These are phyloP conservation scores for Dissophora globulifera DNA, from an alignment of 192 early-diverging fungal species.

Conservation along the genomic window DNA sequence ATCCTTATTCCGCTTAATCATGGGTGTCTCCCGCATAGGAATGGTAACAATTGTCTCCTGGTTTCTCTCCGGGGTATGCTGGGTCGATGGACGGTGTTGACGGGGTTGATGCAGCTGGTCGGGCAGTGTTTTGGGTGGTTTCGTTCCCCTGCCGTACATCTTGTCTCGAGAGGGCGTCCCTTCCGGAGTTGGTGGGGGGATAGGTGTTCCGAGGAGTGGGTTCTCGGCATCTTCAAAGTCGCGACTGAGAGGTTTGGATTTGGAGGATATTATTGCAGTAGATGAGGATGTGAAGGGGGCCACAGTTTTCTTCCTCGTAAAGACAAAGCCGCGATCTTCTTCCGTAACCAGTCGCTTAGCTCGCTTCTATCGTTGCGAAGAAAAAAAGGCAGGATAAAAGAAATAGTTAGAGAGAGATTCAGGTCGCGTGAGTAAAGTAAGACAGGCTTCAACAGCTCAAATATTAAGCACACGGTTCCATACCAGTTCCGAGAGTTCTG, in stretches of 20 bases:
- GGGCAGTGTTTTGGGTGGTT: background rate
- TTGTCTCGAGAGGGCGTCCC: conserved; percentile 27
- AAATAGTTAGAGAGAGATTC: background rate
- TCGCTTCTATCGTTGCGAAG: conserved; percentile 19
- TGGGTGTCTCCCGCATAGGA: conserved; percentile 50
- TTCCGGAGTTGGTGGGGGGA: conserved; percentile 24
- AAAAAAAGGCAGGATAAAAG: conserved; percentile 1
- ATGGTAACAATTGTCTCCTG: conserved; percentile 26
- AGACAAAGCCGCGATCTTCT: conserved; percentile 49
- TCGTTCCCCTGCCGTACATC: conserved; percentile 1
- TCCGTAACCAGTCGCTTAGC: conserved; percentile 38
- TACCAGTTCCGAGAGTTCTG: conserved; percentile 36
- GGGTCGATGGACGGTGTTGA: background rate
- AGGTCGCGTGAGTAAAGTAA: background rate
- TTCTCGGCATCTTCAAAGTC: background rate
- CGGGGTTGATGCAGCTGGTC: background rate
- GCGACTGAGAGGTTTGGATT: background rate
- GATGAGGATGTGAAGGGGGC: background rate
- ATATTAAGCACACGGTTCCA: background rate
- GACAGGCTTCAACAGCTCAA: background rate
- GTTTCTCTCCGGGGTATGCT: conserved; percentile 20
- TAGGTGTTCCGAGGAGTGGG: background rate
- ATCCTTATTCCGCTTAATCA: conserved; percentile 47
- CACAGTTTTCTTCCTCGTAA: conserved; percentile 26
- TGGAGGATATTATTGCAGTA: background rate